Evolutionary conservation across 768 basidiomycete genomes (phyloP).

Genomic region (Collybia mongolica): DNA sequence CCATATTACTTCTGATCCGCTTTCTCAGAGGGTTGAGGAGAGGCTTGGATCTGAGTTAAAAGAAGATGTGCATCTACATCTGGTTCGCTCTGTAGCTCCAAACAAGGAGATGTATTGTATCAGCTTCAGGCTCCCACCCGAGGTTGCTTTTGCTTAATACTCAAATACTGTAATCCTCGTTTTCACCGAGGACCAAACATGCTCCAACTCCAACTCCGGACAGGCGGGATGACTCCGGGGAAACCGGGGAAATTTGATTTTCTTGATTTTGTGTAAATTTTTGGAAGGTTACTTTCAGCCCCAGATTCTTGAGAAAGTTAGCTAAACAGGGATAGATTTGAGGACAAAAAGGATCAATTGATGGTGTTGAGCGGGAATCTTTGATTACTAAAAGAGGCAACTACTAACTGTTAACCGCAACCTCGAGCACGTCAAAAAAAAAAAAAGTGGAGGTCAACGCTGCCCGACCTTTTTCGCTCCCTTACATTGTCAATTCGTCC

Average conservation of each 20-base stretch:
- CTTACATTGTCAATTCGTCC: too few relatives aligned
- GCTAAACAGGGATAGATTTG: constrained; percentile 7
- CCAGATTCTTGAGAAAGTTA: neutral
- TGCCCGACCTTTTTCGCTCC: neutral
- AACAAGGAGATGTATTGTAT: constrained; percentile 99
- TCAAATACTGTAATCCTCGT: constrained; percentile 10
- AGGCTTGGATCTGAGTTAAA: constrained; percentile 55
- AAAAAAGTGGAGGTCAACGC: constrained; percentile 11
- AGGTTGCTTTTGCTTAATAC: constrained; percentile 28
- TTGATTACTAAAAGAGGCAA: constrained; percentile 12
- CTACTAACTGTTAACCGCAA: constrained; percentile 20
- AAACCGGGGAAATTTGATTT: neutral
- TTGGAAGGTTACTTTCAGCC: neutral
- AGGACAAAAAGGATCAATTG: constrained; percentile 12
- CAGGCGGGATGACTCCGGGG: neutral
- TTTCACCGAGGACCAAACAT: neutral
- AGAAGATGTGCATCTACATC: constrained; percentile 54
- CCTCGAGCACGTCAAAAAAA: constrained; percentile 32
- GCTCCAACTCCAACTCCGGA: neutral
- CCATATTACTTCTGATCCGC: constrained; percentile 10
- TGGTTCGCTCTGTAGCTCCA: constrained; percentile 92
- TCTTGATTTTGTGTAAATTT: neutral
- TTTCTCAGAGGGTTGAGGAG: constrained; percentile 66
- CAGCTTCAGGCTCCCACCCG: constrained; percentile 60
- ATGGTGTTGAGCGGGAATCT: constrained; percentile 8